Percentiles rank a stretch among this genome's conserved stretches.
Conservation (phyloP, 2,329 filamentous ascomycete species). For the Davidsoniella virescens region DNA sequence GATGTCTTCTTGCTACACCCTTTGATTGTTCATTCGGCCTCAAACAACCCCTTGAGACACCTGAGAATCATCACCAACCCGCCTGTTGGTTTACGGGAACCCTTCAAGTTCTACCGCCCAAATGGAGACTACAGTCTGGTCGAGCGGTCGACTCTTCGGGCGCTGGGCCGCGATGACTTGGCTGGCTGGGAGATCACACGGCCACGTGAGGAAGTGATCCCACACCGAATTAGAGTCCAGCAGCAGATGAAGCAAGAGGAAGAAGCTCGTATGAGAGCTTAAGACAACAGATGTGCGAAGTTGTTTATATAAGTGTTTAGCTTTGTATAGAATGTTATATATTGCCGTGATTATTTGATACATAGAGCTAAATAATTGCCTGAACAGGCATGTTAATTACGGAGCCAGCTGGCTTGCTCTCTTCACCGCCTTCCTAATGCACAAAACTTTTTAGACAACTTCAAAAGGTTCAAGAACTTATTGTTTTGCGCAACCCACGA, state of each 20-base stretch:
- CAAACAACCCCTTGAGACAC: conserved; percentile 18
- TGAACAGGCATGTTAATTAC: too few species aligned
- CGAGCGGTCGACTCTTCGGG: conserved; percentile 36
- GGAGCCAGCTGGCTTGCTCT: too few species aligned
- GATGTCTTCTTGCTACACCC: conserved; percentile 45
- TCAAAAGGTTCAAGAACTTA: too few species aligned
- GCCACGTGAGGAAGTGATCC: conserved; percentile 33
- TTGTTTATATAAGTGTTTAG: too few species aligned
- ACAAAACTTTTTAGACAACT: too few species aligned
- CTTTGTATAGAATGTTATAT: too few species aligned
- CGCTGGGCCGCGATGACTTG: conserved; percentile 30
- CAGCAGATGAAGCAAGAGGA: conserved; percentile 18
- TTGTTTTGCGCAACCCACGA: too few species aligned
- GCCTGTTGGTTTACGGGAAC: conserved; percentile 30
- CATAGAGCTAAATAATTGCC: too few species aligned
- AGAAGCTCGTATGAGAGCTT: conserved; percentile 27
- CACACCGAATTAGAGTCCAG: conserved; percentile 18
- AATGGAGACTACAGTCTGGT: conserved; percentile 36
- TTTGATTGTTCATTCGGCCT: conserved; percentile 41
- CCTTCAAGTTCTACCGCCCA: conserved; percentile 22
- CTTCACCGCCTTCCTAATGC: too few species aligned
- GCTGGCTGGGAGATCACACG: conserved; percentile 35
- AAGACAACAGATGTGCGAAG: not conserved
- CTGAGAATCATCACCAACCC: conserved; percentile 19
- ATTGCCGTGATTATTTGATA: too few species aligned